Conservation (phyloP, 495 filamentous ascomycete species). For the Penicillium maclennaniae region DNA sequence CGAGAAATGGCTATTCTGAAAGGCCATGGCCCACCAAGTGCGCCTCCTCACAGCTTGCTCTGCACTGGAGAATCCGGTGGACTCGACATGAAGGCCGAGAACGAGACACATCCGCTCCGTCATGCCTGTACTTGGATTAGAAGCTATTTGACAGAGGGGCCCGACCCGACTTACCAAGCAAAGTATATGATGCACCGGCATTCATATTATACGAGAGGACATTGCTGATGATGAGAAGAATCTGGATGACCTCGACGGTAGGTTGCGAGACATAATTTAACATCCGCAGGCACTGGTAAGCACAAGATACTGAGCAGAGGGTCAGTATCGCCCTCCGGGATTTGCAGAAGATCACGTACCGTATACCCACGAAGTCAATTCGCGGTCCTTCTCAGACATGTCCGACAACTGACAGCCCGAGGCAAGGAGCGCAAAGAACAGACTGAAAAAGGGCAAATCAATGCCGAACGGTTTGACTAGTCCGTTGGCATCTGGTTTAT, state of each 20-base stretch:
- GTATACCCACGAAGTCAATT: constrained; percentile 60
- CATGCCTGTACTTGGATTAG: constrained; percentile 36
- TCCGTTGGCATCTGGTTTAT: constrained; percentile 35
- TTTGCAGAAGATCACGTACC: constrained; percentile 28
- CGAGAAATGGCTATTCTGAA: constrained; percentile 59
- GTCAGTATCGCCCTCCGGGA: constrained; percentile 6
- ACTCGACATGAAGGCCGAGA: constrained; percentile 54
- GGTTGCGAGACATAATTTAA: constrained; percentile 59
- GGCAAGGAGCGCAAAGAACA: constrained; percentile 73
- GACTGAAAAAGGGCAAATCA: constrained; percentile 36
- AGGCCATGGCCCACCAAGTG: constrained; percentile 56
- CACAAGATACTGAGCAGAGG: constrained; percentile 49
- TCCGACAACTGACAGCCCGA: constrained; percentile 76
- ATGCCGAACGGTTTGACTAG: constrained; percentile 43
- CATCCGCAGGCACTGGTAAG: constrained; percentile 59
- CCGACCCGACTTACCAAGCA: constrained; percentile 42
- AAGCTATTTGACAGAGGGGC: not conserved
- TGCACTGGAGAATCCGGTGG: constrained; percentile 40
- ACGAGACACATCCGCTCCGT: constrained; percentile 57
- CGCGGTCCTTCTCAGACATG: constrained; percentile 53
- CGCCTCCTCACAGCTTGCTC: constrained; percentile 35
- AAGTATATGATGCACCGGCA: constrained; percentile 56
- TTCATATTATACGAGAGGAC: constrained; percentile 64
- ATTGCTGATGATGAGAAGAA: constrained; percentile 56
- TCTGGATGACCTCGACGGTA: constrained; percentile 54